Conservation (phyloP, 1,284 basidiomycete genomes). For the Volvariella volvacea region DNA sequence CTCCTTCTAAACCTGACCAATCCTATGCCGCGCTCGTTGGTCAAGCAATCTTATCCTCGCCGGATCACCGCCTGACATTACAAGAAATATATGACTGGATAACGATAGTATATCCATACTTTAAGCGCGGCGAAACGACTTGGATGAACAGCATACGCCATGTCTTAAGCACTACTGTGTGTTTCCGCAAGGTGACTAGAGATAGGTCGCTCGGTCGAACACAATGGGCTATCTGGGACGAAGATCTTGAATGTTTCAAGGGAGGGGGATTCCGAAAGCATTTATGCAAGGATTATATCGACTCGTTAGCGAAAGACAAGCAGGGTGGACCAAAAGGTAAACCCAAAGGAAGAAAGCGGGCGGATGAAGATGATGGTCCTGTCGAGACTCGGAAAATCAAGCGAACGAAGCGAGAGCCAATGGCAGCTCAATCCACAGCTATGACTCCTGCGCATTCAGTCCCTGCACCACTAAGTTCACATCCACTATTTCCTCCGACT, state of each 20-base stretch:
- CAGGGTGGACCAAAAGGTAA: conserved; percentile 28
- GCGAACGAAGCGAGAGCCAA: conserved; percentile 34
- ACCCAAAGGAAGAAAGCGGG: conserved; percentile 28
- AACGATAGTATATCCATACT: conserved; percentile 88
- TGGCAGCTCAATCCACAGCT: conserved; percentile 8
- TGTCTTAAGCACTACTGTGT: conserved; percentile 78
- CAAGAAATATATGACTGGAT: conserved; percentile 98
- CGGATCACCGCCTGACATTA: conserved; percentile 79
- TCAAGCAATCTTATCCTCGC: conserved; percentile 85
- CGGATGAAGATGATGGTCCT: conserved; percentile 27
- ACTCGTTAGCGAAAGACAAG: conserved; percentile 32
- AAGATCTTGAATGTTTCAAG: conserved; percentile 64
- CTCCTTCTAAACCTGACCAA: conserved; percentile 67
- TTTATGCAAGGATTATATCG: conserved; percentile 56
- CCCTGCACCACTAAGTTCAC: conserved; percentile 31
- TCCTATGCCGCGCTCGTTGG: conserved; percentile 96
- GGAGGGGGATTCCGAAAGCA: conserved; percentile 67
- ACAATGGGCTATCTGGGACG: conserved; percentile 71
- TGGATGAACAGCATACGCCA: conserved; percentile 94
- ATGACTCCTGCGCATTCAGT: conserved; percentile 15
- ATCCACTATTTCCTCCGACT: conserved; percentile 47
- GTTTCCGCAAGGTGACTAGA: conserved; percentile 65
- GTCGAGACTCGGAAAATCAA: conserved; percentile 38
- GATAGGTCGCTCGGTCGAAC: conserved; percentile 65
- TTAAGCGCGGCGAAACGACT: conserved; percentile 88